Evolutionary conservation across 331 rosid species (phyloP), one percentile per base, ranked within the genome.

Genomic region (Ulmus americana): DNA sequence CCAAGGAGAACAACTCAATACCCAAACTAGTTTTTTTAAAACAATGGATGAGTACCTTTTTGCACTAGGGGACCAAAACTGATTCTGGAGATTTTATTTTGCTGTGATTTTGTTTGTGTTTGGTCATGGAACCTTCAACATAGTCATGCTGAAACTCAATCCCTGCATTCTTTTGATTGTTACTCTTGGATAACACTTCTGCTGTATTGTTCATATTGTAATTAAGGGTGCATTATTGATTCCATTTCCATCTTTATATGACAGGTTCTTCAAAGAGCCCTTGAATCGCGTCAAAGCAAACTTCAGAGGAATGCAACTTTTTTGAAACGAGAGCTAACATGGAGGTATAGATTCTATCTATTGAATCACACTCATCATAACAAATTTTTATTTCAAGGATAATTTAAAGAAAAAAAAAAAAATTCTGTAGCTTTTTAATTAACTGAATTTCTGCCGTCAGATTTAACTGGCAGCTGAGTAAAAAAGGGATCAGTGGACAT

Each of bases 401-500:
- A 28, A 28, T 28, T 28, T 28, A 28, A 28, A 28, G 2, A 3
- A 3, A 28, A 3, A 3, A 2, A 28, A 28, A 28, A 2, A 28
- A 28, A 28, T 28, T 28, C 3, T 28, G 35, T 28, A 28, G 35
- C 65, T 55, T 66, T 41, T 39, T 59, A 20, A 20, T 58, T 54
- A 55, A 61, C 42, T 55, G 5, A 47, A 13, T 59, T 10, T 41
- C 69, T 72, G 6, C 43, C 43, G 49, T 63, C 65, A 91, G 98
- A 74, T 92, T 89, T 62, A 89, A 92, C 80, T 70, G 75, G 40
- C 88, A 92, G 82, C 81, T 92, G 81, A 68, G 80, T 52, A 92
- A 79, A 81, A 92, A 92, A 67, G 98, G 98, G 61, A 82, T 89
- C 75, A 83, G 96, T 73, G 98, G 98, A 45, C 70, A 68, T 44